phyloP scores from a whole-genome alignment of 2,329 filamentous ascomycete species.

The Xylaria sp. region DNA sequence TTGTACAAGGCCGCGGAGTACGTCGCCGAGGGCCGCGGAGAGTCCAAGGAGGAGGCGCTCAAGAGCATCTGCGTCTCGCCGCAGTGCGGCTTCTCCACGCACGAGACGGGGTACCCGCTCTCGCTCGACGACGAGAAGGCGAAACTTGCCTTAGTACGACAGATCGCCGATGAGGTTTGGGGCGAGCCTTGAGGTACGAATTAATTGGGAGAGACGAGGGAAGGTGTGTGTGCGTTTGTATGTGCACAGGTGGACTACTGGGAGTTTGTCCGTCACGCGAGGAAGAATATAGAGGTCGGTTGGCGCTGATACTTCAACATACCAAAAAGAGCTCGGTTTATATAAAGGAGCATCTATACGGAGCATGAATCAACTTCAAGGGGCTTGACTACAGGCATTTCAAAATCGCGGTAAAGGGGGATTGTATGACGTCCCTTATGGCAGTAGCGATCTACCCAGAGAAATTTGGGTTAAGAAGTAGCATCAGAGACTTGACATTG shows the following conservation, averaged over 20 bases:
- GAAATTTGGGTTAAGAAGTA: neutral
- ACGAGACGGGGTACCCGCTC: slow-evolving; percentile 74
- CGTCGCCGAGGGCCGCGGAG: slow-evolving; percentile 70
- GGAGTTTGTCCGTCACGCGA: neutral
- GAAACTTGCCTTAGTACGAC: slow-evolving; percentile 73
- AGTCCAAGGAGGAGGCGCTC: slow-evolving; percentile 70
- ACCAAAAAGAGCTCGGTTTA: slow-evolving; percentile 11
- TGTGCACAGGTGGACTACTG: neutral
- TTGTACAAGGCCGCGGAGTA: slow-evolving; percentile 68
- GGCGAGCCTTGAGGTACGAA: slow-evolving; percentile 44
- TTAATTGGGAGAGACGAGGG: neutral
- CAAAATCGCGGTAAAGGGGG: neutral
- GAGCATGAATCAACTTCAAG: slow-evolving; percentile 38
- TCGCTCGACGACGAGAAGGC: slow-evolving; percentile 72
- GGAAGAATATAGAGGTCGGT: neutral
- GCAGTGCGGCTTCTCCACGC: slow-evolving; percentile 77
- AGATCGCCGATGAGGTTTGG: slow-evolving; percentile 78
- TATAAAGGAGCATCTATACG: slow-evolving; percentile 13
- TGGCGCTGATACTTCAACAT: slow-evolving; percentile 33
- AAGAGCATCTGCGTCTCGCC: slow-evolving; percentile 71
- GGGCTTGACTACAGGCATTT: neutral
- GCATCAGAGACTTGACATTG: neutral
- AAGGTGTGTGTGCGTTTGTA: neutral
- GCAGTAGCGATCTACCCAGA: neutral
- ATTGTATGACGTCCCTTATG: neutral